Evolutionary conservation across 345 rosid species (phyloP), one percentile per base, ranked within the genome.

Genomic region (Eutrema yunnanense): DNA sequence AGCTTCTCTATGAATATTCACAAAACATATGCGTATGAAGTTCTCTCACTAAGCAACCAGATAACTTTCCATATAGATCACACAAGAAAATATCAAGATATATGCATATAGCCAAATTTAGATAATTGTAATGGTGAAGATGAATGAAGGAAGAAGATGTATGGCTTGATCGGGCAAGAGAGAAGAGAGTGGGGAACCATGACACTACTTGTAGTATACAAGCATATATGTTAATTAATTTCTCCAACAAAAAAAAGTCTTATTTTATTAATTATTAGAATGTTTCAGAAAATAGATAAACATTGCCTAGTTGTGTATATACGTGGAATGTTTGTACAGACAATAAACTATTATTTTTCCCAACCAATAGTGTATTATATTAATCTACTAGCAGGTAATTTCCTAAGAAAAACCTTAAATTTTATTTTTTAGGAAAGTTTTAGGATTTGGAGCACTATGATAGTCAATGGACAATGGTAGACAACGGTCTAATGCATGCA

Each of bases 401-500:
- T 34, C 61, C 27, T 56, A n/a, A n/a, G 8, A 33, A 53, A 30
- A 7, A 55, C 22, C 19, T 8, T 10, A 43, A 33, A 6, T 16
- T 55, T 52, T 55, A 2, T 33, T 22, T 55, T 30, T 2, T 14
- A 29, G 26, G 38, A 30, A 49, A 38, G 22, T 6, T 1, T 32
- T 48, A 65, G 59, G 36, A 65, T 58, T 30, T 65, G 29, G 43
- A 29, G 36, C 60, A 66, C 11, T 32, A 30, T 9, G 62, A 19
- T 58, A 58, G 22, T 65, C 52, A 73, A 22, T 22, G 26, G 26
- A 22, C 52, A 73, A 57, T 66, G 60, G 61, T 16, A 16, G 61
- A 74, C 78, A 74, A 49, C 72, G 66, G 67, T 66, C 52, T 19
- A 49, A 30, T 73, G 72, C 78, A 74, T 74, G 78, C 72, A 73